phyloP scores from a whole-genome alignment of 73 alveolate genomes.

The Blepharisma stoltei region DNA sequence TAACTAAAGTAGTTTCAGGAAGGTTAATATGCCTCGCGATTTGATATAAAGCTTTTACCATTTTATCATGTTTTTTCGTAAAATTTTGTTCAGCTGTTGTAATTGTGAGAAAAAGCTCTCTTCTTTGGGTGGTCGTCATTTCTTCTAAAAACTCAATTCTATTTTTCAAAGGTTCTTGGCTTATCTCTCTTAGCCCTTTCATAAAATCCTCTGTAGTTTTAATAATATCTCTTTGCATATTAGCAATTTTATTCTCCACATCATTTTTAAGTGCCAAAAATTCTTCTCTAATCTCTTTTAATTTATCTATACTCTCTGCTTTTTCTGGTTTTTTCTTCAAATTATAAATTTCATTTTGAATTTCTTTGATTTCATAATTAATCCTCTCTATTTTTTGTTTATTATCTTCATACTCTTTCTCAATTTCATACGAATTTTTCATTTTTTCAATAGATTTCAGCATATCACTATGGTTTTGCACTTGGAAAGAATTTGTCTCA shows the following conservation, averaged over 20 bases:
- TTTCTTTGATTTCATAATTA: neutral
- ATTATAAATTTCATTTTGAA: neutral
- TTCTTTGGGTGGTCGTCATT: conserved; percentile 5
- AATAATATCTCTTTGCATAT: neutral
- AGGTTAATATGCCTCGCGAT: neutral
- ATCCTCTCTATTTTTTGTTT: neutral
- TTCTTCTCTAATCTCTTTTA: neutral
- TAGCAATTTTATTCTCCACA: neutral
- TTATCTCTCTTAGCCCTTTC: neutral
- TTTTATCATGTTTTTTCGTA: conserved; percentile 9
- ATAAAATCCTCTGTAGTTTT: neutral
- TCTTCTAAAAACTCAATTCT: conserved; percentile 28
- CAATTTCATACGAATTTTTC: neutral
- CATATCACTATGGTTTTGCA: neutral
- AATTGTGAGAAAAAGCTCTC: conserved; percentile 17
- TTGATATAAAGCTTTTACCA: conserved; percentile 6
- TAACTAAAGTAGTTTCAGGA: conserved; percentile 6
- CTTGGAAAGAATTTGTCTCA: neutral
- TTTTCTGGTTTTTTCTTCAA: neutral
- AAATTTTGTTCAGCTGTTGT: conserved; percentile 8
- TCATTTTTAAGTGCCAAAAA: neutral
- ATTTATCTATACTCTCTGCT: neutral
- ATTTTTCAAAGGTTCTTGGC: neutral
- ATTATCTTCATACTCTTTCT: neutral
- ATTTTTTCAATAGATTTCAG: neutral